Evolutionary conservation across 1,139 yeast species (phyloP), one percentile per base, ranked within the genome.

Genomic region (Sugiyamaella xylanicola): DNA sequence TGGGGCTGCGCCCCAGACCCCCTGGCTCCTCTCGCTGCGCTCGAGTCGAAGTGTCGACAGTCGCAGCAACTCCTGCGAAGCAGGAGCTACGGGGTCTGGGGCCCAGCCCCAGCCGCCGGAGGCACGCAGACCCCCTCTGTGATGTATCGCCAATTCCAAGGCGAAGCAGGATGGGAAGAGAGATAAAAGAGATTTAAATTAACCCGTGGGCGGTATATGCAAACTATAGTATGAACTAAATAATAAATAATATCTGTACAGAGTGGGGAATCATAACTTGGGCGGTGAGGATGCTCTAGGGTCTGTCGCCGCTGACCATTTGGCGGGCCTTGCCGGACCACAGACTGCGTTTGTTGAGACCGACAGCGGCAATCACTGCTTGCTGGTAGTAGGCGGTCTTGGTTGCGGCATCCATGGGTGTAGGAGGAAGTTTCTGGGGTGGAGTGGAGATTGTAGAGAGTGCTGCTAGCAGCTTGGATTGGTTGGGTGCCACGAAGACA

Each of bases 311-410:
- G 42, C 81, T 74, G 47, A 81, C 78, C 80, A 80, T 80, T 68
- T 80, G 84, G 59, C 82, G 76, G 53, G 82, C 82, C 63, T 74
- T 77, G 55, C 84, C 84, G 39, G 79, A 71, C 60, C 77, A 68
- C 53, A 80, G 70, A 55, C 80, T 75, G 56, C 79, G 71, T 58
- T 76, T 74, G 64, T 79, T 80, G 62, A 80, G 70, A 11, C 68
- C 68, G 4, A 29, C 47, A 36, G 68, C 69, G n/a, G 64, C 67
- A 25, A 64, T 57, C 20, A 64, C 56, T 1, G 68, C 68, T 48
- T 65, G 68, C 55, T 65, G 68, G 54, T 65, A 65, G 50, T 59
- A 59, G 2, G 65, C 65, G 22, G 56, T 56, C 29, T 56, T 54
- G 16, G 55, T 27, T 2, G 48, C 49, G n/a, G 57, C 27, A 13